These are phyloP conservation scores for Pythium rishiriense DNA, from an alignment of 352 stramenopile genomes.

Conservation along the genomic window DNA sequence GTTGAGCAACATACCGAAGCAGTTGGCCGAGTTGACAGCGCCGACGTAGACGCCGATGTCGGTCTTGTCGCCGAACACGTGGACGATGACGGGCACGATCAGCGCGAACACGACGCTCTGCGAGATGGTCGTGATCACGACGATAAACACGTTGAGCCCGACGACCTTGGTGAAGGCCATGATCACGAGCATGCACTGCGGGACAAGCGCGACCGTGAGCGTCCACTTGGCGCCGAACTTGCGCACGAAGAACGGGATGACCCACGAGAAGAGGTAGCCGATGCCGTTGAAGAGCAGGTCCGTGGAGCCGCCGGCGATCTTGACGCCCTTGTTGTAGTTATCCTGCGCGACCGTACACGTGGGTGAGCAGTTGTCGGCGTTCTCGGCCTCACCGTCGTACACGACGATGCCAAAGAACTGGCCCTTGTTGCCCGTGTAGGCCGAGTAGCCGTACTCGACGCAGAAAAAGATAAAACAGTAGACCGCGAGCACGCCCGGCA, in stretches of 20 bases:
- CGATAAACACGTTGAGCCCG: constrained; percentile 35
- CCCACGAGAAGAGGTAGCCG: constrained; percentile 38
- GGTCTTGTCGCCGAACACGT: constrained; percentile 26
- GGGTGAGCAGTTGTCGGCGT: constrained; percentile 31
- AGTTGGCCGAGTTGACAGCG: constrained; percentile 32
- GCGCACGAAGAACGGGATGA: constrained; percentile 37
- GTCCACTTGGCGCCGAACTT: constrained; percentile 21
- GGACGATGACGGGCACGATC: constrained; percentile 57
- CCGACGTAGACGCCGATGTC: constrained; percentile 28
- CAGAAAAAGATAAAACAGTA: constrained; percentile 46
- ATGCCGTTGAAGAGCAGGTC: constrained; percentile 34
- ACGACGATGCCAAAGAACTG: constrained; percentile 46
- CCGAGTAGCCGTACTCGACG: constrained; percentile 47
- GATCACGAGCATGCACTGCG: constrained; percentile 44
- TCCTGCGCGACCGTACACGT: constrained; percentile 36
- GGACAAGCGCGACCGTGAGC: constrained; percentile 28
- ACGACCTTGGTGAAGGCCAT: constrained; percentile 42
- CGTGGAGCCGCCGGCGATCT: constrained; percentile 36
- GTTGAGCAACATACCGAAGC: constrained; percentile 30
- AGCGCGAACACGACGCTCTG: constrained; percentile 58
- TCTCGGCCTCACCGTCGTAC: constrained; percentile 28
- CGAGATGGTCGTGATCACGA: constrained; percentile 44
- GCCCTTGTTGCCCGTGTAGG: constrained; percentile 55
- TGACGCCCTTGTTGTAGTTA: constrained; percentile 45
- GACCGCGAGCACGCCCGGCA: constrained; percentile 32